phyloP scores from a whole-genome alignment of 2,329 filamentous ascomycete genomes.

The Clonostachys rhizophaga region DNA sequence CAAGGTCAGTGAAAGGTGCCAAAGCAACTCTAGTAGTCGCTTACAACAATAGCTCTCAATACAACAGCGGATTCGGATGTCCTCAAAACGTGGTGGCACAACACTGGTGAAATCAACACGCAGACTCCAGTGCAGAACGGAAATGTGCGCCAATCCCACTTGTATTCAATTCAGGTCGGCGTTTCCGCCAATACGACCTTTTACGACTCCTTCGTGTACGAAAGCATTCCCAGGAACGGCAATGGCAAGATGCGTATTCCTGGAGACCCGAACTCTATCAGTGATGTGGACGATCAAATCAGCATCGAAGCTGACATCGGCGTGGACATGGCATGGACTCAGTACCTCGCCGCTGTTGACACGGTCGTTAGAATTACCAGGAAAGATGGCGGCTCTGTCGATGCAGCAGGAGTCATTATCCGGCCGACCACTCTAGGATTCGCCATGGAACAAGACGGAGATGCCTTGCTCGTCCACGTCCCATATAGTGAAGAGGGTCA shows the following conservation, averaged over 20 bases:
- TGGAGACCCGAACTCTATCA: constrained; percentile 6
- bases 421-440: constrained; percentile 16
- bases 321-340: constrained; percentile 27
- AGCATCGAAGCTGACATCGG: constrained; percentile 19
- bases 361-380: constrained; percentile 14
- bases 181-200: constrained; percentile 2
- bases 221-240: constrained; percentile 26
- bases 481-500: constrained; percentile 15
- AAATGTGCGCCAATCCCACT: constrained; percentile 10
- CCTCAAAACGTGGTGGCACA: constrained; percentile 11
- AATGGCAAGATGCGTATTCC: constrained; percentile 19
- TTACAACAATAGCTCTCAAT: constrained; percentile 1
- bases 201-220: constrained; percentile 25
- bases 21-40: background rate
- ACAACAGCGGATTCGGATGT: constrained; percentile 4
- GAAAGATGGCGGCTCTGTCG: constrained; percentile 6
- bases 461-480: constrained; percentile 14
- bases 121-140: constrained; percentile 4
- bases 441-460: constrained; percentile 6
- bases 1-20: too few relatives aligned
- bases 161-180: constrained; percentile 7
- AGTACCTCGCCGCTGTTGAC: constrained; percentile 17
- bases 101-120: constrained; percentile 8
- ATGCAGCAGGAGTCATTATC: constrained; percentile 15
- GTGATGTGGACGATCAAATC: constrained; percentile 16